Conservation (phyloP, 768 basidiomycete genomes). For the Collybiopsis luxurians region DNA sequence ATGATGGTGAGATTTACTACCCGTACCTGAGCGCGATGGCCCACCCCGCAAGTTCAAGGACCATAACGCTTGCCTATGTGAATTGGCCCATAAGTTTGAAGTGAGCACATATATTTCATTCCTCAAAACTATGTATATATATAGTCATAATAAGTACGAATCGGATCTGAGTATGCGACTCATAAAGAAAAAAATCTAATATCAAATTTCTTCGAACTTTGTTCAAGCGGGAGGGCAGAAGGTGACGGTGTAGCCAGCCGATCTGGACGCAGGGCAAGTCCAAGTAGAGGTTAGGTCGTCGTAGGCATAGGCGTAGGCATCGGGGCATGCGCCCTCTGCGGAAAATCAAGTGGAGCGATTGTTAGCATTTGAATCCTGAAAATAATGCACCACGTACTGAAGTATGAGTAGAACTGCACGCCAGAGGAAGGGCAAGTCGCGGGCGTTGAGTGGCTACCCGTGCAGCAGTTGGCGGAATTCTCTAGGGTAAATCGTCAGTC, state of each 20-base stretch:
- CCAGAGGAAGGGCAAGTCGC: slow-evolving; percentile 48
- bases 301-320: slow-evolving; percentile 42
- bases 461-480: slow-evolving; percentile 24
- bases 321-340: slow-evolving; percentile 5
- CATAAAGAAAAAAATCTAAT: no score
- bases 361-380: background rate
- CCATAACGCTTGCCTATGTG: no score
- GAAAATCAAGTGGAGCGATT: background rate
- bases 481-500: background rate
- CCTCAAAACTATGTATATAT: no score
- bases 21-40: no score
- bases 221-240: slow-evolving; percentile 26
- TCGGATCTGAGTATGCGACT: no score
- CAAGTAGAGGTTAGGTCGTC: slow-evolving; percentile 48
- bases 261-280: slow-evolving; percentile 33
- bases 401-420: slow-evolving; percentile 45
- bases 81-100: no score
- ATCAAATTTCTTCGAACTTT: background rate
- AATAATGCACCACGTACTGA: slow-evolving; percentile 29
- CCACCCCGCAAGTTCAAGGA: no score
- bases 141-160: no score
- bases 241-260: slow-evolving; percentile 33
- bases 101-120: no score
- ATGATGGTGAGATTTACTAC: no score
- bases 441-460: slow-evolving; percentile 25